A percentile compares a stretch with the other conserved stretches of the same genome.
These are phyloP conservation scores for Fraxinus floribunda DNA, from an alignment of 305 asterid species.

Conservation along the genomic window DNA sequence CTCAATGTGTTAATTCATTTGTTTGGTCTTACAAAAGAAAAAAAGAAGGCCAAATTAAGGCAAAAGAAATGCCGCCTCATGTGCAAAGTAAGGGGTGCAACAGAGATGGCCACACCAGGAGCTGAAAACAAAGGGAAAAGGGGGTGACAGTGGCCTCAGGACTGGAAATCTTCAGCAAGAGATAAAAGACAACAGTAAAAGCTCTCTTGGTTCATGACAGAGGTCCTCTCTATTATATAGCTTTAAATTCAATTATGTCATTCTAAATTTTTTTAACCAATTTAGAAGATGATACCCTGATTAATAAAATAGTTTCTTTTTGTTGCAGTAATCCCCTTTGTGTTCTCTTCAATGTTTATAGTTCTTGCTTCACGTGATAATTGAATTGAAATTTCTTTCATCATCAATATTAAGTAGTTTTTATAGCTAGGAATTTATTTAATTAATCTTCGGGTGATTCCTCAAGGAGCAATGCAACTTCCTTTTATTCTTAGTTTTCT, in stretches of 20 bases:
- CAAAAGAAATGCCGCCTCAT: neutral
- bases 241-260: neutral
- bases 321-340: neutral
- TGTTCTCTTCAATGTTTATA: neutral
- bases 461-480: neutral
- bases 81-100: neutral
- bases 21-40: neutral
- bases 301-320: neutral
- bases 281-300: neutral
- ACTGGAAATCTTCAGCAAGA: neutral
- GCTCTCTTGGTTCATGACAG: neutral
- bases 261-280: neutral
- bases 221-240: neutral
- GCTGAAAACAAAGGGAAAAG: neutral
- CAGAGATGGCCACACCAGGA: neutral
- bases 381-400: neutral
- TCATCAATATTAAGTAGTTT: neutral
- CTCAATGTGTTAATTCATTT: neutral
- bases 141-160: neutral
- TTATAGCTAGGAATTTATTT: too few relatives aligned
- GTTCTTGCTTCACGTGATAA: neutral
- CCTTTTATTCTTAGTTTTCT: neutral
- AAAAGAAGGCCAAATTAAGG: neutral
- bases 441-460: neutral
- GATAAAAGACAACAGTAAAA: neutral